Base-by-base conservation (phyloP, 192 early-diverging fungal species). In the Backusella macrospora region DNA sequence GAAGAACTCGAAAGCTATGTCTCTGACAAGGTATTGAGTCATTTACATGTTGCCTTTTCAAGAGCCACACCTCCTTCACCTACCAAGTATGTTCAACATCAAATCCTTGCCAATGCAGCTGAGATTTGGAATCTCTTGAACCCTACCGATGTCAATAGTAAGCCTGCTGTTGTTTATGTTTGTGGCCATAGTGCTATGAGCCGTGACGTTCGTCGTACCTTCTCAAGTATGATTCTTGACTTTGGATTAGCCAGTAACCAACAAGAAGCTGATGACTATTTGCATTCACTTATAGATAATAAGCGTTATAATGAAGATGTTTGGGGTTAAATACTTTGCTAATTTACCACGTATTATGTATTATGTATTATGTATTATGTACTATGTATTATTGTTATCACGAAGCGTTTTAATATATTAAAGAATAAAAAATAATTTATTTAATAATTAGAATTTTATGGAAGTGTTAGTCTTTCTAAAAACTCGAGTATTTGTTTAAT, bases 41-140 rank as follows among this genome's bases (percentile, higher is more conserved):
- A 84, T 10, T 78, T 93, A 15, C 78, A 84, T 34, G 64, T 87
- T 26, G 86, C 89, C 16, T 89, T 88, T 67, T 93, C 92, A 76
- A 82, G 95, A 39, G 76, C 80, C n/a, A 77, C 73, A 14, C 55
- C 47, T 14, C 12, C 55, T 34, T 68, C 71, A 13, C 47, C 66
- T 46, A 37, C 39, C n/a, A 68, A 69, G n/a, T 80, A 80, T 70
- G 78, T 80, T 7, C 78, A 80, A 39, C 78, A 80, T 40, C 47
- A 62, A 34, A 39, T 80, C 12, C 62, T 76, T 16, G 63, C 64
- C 42, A 64, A 76, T 55, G 78, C 78, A 12, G 39, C 40, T 10
- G 39, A 65, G 6, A 48, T 80, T 10, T 73, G 73, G 44, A 47
- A 46, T 12, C 14, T 76, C 16, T 4, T 75, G 38, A 59, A 55